A percentile compares a stretch with the other conserved stretches of the same genome.
Conservation (phyloP, 169 alveolate genomes). For the Babesia caballi region DNA sequence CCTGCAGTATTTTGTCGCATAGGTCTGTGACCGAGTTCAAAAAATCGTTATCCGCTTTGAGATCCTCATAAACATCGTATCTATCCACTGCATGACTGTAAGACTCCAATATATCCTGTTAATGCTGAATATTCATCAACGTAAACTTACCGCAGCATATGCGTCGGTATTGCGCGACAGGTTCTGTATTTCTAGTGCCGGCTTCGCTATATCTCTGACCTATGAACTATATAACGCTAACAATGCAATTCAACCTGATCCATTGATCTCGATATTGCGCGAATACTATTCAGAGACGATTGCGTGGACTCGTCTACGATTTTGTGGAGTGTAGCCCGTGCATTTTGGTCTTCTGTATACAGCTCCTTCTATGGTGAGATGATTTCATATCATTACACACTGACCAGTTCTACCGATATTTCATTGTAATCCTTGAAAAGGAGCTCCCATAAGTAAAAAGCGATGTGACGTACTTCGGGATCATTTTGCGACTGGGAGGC, state of each 20-base stretch:
- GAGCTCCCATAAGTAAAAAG: conserved; percentile 27
- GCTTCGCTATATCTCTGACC: conserved; percentile 3
- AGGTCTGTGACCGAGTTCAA: conserved; percentile 5
- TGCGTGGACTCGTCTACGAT: conserved; percentile 26
- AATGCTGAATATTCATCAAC: background rate
- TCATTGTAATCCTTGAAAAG: conserved; percentile 39
- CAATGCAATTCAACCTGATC: background rate
- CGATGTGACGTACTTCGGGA: conserved; percentile 27
- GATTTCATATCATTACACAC: background rate
- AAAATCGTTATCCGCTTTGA: background rate
- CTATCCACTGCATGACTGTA: background rate
- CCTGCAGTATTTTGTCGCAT: background rate
- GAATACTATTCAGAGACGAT: conserved; percentile 18
- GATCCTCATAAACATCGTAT: background rate
- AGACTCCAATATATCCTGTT: background rate
- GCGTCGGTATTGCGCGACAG: background rate
- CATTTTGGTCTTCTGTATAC: conserved; percentile 22
- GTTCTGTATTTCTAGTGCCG: conserved; percentile 25
- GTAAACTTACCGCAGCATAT: conserved; percentile 15
- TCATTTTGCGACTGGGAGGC: background rate
- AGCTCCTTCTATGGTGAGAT: conserved; percentile 9
- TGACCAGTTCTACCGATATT: conserved; percentile 16
- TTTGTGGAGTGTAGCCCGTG: conserved; percentile 29
- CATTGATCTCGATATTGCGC: background rate
- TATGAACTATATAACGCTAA: background rate